These are phyloP conservation scores for Glebionis coronaria DNA, from an alignment of 129 eudicot species.

Conservation along the genomic window DNA sequence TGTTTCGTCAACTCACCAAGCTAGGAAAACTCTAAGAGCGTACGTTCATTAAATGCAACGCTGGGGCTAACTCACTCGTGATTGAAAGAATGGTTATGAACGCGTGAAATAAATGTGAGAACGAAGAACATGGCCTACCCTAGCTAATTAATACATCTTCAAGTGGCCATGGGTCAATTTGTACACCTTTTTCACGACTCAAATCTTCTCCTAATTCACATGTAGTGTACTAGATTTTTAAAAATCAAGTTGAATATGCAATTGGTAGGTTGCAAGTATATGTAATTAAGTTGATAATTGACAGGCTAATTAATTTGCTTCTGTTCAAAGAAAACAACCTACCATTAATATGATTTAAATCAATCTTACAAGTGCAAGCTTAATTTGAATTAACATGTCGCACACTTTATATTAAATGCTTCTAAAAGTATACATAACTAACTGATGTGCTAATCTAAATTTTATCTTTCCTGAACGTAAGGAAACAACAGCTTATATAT, in stretches of 20 bases:
- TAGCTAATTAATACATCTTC: neutral
- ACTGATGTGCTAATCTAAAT: neutral
- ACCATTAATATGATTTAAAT: no score
- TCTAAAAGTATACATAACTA: neutral
- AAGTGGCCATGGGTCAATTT: neutral
- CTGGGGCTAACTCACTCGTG: no score
- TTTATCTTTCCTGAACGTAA: neutral
- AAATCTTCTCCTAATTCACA: neutral
- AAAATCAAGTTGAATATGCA: no score
- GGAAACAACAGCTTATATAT: conserved; percentile 16
- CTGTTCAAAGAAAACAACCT: neutral
- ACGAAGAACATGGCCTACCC: neutral
- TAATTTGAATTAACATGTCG: conserved; percentile 8
- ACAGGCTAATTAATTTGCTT: conserved; percentile 17
- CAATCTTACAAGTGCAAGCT: neutral
- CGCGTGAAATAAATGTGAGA: conserved; percentile 12
- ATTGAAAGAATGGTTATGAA: neutral
- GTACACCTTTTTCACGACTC: neutral
- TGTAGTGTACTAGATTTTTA: no score
- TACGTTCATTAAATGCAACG: no score
- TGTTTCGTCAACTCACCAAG: no score
- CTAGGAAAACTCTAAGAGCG: no score
- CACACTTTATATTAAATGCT: conserved; percentile 21
- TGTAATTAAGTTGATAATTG: neutral
- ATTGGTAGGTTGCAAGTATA: no score